Conservation (phyloP, 371 early-diverging fungal genomes). For the Rhizopus microsporus region DNA sequence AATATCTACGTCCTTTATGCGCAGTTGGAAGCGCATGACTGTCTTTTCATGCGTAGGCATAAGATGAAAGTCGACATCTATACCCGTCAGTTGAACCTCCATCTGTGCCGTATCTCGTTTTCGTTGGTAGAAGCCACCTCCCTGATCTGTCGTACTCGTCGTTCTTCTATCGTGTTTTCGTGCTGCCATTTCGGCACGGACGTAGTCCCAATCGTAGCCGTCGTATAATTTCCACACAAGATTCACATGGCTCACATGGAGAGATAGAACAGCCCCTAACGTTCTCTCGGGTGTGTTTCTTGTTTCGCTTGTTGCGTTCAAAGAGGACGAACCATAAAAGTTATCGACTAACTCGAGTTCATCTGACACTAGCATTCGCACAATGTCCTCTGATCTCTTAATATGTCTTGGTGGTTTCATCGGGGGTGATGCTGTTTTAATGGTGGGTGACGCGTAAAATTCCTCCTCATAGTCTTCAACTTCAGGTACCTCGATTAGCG, state of each 20-base stretch:
- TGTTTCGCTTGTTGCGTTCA: constrained; percentile 21
- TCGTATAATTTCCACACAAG: constrained; percentile 66
- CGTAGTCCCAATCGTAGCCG: constrained; percentile 58
- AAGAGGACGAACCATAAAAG: constrained; percentile 44
- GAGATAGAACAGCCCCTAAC: constrained; percentile 39
- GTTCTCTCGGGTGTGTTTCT: constrained; percentile 23
- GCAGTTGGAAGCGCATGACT: constrained; percentile 52
- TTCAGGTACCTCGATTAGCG: constrained; percentile 19
- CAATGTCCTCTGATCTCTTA: constrained; percentile 18
- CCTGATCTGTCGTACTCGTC: constrained; percentile 3
- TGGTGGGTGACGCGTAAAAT: constrained; percentile 30
- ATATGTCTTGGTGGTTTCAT: background rate
- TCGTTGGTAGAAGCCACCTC: background rate
- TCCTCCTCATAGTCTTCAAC: constrained; percentile 53
- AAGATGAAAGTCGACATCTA: constrained; percentile 60
- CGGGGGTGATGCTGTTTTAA: background rate
- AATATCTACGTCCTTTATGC: constrained; percentile 71
- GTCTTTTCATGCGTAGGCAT: constrained; percentile 50
- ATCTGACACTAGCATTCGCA: constrained; percentile 19
- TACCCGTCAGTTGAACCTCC: constrained; percentile 56
- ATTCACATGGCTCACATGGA: constrained; percentile 61
- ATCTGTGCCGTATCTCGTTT: constrained; percentile 29
- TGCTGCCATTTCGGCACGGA: constrained; percentile 21
- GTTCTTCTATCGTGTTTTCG: constrained; percentile 3
- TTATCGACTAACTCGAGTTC: constrained; percentile 62